Percentiles rank a stretch among this genome's conserved stretches.
Evolutionary conservation across 78 protist species (phyloP).

Genomic region (Chrysochromulina parva): DNA sequence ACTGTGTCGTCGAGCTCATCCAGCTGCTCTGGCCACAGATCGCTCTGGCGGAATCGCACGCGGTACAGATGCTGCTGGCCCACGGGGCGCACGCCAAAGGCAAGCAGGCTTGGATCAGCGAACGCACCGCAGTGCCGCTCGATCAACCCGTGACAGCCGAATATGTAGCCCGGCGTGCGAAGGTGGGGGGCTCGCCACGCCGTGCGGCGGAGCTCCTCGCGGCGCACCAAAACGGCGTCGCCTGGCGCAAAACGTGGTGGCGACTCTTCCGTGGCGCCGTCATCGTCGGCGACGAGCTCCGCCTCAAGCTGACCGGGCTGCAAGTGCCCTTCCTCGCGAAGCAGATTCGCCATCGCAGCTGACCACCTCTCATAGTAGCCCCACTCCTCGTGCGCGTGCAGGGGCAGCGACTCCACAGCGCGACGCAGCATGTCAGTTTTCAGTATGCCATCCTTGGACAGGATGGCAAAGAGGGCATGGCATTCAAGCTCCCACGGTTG

Average conservation of each 20-base stretch:
- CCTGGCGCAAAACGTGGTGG: not conserved
- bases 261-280: too few relatives aligned
- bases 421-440: too few relatives aligned
- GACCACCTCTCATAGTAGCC: too few relatives aligned
- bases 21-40: not conserved
- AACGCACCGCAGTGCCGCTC: constrained; percentile 9
- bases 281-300: too few relatives aligned
- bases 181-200: constrained; percentile 38
- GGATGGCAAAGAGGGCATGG: too few relatives aligned
- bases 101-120: not conserved
- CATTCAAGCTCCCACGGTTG: too few relatives aligned
- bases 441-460: too few relatives aligned
- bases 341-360: too few relatives aligned
- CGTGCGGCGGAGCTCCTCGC: not conserved
- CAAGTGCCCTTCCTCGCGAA: too few relatives aligned
- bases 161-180: constrained; percentile 54
- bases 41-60: not conserved
- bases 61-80: not conserved
- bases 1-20: not conserved
- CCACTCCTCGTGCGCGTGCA: too few relatives aligned
- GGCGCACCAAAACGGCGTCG: not conserved
- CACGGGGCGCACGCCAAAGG: not conserved
- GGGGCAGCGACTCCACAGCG: too few relatives aligned
- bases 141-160: constrained; percentile 30
- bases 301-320: too few relatives aligned